phyloP scores from a whole-genome alignment of 371 early-diverging fungal species.

The Enterospora canceri region DNA sequence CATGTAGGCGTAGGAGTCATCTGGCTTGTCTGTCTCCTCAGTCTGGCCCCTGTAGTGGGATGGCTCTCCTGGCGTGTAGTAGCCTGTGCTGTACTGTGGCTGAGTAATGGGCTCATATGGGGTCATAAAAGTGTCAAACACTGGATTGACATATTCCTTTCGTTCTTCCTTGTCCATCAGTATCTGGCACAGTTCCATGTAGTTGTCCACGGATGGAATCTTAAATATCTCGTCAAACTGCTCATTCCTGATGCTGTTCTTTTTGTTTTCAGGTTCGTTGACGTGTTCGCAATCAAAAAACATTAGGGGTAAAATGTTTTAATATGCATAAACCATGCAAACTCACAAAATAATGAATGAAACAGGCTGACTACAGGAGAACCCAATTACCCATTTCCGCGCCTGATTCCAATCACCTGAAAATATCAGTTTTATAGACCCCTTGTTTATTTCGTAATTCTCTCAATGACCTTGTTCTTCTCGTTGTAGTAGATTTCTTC shows the following conservation, averaged over 20 bases:
- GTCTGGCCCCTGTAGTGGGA: neutral
- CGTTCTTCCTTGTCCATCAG: slow-evolving; percentile 2
- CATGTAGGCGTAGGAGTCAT: slow-evolving; percentile 52
- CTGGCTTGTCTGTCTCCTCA: slow-evolving; percentile 37
- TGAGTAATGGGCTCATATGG: neutral
- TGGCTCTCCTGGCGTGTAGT: neutral
- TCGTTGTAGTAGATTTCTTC: slow-evolving; percentile 20
- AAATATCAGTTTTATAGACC: neutral
- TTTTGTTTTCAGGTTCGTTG: neutral
- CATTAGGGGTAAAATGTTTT: too few species aligned
- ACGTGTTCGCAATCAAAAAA: neutral
- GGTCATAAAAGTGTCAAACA: neutral
- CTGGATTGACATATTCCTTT: slow-evolving; percentile 5
- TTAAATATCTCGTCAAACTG: neutral
- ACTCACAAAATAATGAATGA: neutral
- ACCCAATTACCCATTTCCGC: neutral
- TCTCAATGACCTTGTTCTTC: slow-evolving; percentile 10
- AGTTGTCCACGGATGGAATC: neutral
- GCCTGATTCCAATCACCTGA: neutral
- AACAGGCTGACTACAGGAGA: too few species aligned
- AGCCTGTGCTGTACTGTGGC: neutral
- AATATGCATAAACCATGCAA: neutral
- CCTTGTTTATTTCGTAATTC: slow-evolving; percentile 1
- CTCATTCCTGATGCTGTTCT: neutral
- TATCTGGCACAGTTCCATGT: slow-evolving; percentile 10